Conservation (phyloP, 208 protist genomes). For the Phytomonas sp. region DNA sequence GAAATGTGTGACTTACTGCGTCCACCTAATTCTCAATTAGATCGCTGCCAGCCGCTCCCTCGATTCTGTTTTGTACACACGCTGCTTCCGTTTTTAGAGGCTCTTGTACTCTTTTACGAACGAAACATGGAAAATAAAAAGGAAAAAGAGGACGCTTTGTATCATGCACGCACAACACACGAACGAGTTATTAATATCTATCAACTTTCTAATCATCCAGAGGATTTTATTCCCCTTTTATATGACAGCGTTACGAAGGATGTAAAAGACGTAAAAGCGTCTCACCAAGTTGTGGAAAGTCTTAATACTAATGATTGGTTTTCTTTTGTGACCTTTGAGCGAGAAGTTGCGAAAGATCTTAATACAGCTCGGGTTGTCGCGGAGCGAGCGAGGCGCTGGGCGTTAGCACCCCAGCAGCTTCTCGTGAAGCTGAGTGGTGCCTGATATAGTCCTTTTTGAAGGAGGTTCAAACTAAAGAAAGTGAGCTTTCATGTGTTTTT, state of each 20-base stretch:
- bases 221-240: conserved; percentile 38
- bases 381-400: conserved; percentile 34
- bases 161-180: conserved; percentile 46
- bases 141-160: conserved; percentile 10
- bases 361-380: conserved; percentile 31
- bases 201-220: conserved; percentile 26
- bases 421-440: conserved; percentile 41
- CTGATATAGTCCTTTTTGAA: conserved; percentile 12
- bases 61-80: conserved; percentile 30
- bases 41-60: conserved; percentile 44
- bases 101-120: conserved; percentile 27
- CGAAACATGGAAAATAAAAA: background rate
- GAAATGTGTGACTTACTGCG: conserved; percentile 33
- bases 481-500: conserved; percentile 9
- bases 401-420: conserved; percentile 52
- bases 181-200: conserved; percentile 52
- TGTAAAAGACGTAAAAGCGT: conserved; percentile 14
- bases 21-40: conserved; percentile 15
- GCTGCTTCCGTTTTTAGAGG: conserved; percentile 53
- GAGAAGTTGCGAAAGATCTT: conserved; percentile 61
- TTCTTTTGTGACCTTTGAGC: conserved; percentile 57
- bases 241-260: background rate
- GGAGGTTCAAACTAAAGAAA: background rate
- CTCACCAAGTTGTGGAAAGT: conserved; percentile 14
- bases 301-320: conserved; percentile 62